Conservation (phyloP, 208 protist species). For the Novymonas esmeraldas region DNA sequence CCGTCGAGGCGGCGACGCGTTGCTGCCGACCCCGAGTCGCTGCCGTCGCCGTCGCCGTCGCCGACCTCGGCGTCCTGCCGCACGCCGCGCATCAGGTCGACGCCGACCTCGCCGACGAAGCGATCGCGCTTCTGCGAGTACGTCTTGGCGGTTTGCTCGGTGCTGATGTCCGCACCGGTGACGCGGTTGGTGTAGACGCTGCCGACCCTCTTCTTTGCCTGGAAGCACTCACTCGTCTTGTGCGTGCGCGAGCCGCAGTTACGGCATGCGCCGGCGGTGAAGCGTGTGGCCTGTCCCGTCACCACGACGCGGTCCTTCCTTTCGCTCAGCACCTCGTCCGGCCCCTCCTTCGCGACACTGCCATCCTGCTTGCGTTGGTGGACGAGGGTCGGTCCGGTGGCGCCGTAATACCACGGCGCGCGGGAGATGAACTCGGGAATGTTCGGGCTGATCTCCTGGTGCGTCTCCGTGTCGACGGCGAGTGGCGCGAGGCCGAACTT, state of each 20-base stretch:
- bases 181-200: constrained; percentile 71
- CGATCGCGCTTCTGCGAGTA: constrained; percentile 83
- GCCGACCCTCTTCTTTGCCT: constrained; percentile 83
- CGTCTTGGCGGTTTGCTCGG: constrained; percentile 17
- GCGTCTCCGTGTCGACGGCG: constrained; percentile 74
- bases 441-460: constrained; percentile 97
- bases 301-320: constrained; percentile 42
- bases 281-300: constrained; percentile 81
- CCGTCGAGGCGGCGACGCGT: constrained; percentile 27
- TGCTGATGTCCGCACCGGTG: constrained; percentile 57
- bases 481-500: constrained; percentile 87
- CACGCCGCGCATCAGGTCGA: constrained; percentile 58
- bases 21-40: neutral
- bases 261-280: constrained; percentile 96
- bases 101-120: constrained; percentile 58
- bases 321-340: constrained; percentile 44
- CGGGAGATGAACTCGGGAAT: constrained; percentile 98
- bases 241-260: constrained; percentile 99
- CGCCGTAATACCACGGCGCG: constrained; percentile 96
- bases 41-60: constrained; percentile 10
- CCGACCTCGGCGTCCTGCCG: constrained; percentile 16
- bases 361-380: constrained; percentile 82
- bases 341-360: constrained; percentile 2
- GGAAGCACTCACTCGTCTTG: constrained; percentile 94
- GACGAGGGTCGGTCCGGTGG: constrained; percentile 77